These are phyloP conservation scores for Delitschia confertaspora DNA, from an alignment of 495 filamentous ascomycete species.

Conservation along the genomic window DNA sequence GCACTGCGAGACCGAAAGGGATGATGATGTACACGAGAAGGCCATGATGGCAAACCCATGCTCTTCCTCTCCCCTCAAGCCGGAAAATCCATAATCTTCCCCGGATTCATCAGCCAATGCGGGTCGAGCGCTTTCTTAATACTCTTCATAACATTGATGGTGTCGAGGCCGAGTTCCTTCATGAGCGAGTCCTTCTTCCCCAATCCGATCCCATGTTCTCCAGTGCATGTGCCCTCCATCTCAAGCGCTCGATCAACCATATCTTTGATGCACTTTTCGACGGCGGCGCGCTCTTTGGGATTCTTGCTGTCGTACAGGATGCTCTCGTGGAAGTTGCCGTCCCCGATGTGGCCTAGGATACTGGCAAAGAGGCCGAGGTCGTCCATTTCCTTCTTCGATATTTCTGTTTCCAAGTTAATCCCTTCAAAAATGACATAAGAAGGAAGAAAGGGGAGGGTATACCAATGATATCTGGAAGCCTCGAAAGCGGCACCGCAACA, in stretches of 20 bases:
- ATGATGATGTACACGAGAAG: conserved; percentile 1
- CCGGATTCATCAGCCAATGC: conserved; percentile 83
- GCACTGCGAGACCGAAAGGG: background rate
- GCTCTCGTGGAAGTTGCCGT: conserved; percentile 87
- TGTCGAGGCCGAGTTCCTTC: conserved; percentile 74
- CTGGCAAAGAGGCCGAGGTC: conserved; percentile 75
- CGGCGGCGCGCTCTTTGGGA: conserved; percentile 56
- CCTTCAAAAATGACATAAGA: background rate
- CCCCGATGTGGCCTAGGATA: conserved; percentile 77
- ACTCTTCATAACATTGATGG: conserved; percentile 74
- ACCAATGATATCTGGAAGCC: conserved; percentile 78
- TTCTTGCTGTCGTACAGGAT: conserved; percentile 71
- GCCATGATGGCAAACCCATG: too few species aligned
- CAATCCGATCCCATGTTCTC: conserved; percentile 83
- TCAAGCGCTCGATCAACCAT: conserved; percentile 83
- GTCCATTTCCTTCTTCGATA: conserved; percentile 83
- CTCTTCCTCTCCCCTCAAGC: background rate
- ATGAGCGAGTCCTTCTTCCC: conserved; percentile 76
- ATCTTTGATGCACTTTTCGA: conserved; percentile 71
- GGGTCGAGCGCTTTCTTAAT: conserved; percentile 84
- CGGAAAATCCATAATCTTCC: conserved; percentile 68
- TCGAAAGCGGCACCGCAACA: conserved; percentile 78
- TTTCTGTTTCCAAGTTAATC: conserved; percentile 41
- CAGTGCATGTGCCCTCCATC: conserved; percentile 89
- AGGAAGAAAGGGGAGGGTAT: conserved; percentile 13